These are phyloP conservation scores for Sabuloglossum arenarium DNA, from an alignment of 495 filamentous ascomycete species.

Conservation along the genomic window DNA sequence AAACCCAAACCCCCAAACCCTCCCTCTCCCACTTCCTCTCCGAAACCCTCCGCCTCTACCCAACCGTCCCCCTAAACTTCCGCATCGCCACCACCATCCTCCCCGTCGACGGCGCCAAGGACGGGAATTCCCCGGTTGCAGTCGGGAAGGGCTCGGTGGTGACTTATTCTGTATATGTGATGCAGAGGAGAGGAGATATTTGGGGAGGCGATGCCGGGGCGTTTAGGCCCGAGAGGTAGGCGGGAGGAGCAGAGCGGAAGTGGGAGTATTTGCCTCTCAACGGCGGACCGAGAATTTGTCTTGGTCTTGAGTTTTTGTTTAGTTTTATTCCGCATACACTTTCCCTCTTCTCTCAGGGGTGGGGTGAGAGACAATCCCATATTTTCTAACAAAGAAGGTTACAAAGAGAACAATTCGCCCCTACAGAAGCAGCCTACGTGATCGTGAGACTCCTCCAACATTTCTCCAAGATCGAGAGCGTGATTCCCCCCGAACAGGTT, in stretches of 20 bases:
- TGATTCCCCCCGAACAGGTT: neutral
- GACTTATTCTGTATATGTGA: constrained; percentile 2
- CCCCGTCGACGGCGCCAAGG: constrained; percentile 26
- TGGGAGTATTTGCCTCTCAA: constrained; percentile 45
- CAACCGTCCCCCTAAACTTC: constrained; percentile 33
- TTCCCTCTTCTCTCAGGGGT: neutral
- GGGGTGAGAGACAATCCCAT: no score
- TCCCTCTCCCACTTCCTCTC: constrained; percentile 5
- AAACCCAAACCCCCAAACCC: constrained; percentile 7
- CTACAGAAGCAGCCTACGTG: constrained; percentile 22
- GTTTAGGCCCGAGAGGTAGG: constrained; percentile 8
- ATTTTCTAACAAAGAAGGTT: neutral
- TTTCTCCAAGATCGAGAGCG: constrained; percentile 9
- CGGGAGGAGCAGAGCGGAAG: constrained; percentile 4
- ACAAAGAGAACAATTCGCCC: constrained; percentile 18
- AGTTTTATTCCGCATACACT: neutral
- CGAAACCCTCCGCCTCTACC: constrained; percentile 29
- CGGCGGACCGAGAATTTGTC: constrained; percentile 39
- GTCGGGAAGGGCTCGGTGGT: constrained; percentile 19
- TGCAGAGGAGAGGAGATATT: constrained; percentile 7
- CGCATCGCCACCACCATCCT: constrained; percentile 29
- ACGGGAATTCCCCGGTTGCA: constrained; percentile 25
- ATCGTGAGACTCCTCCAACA: constrained; percentile 23
- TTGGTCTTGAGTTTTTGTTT: constrained; percentile 18
- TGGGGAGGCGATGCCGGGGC: constrained; percentile 5